These are phyloP conservation scores for Leptodontidium sp. DNA, from an alignment of 2,329 filamentous ascomycete genomes.

Conservation along the genomic window DNA sequence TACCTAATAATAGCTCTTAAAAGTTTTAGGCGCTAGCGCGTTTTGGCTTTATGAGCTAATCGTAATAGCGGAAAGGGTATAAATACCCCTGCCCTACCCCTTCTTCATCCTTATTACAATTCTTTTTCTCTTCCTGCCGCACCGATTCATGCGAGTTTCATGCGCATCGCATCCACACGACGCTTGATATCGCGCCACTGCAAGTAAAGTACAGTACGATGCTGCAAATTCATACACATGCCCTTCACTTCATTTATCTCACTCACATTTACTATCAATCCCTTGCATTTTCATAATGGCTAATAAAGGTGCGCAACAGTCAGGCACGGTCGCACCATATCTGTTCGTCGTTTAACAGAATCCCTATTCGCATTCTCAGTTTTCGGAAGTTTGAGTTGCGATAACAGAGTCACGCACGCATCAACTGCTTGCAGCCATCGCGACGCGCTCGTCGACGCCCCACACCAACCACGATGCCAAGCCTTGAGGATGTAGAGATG, in stretches of 20 bases:
- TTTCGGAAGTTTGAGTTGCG: not conserved
- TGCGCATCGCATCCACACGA: constrained; percentile 15
- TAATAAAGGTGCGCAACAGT: not conserved
- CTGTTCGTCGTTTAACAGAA: not conserved
- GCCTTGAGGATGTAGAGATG: constrained; percentile 19
- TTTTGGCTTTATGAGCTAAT: constrained; percentile 25
- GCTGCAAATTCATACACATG: not conserved
- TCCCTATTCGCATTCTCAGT: not conserved
- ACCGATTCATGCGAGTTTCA: constrained; percentile 1
- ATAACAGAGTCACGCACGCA: constrained; percentile 4
- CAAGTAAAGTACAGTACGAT: constrained; percentile 12
- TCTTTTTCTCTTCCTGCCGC: not conserved
- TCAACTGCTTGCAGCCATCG: not conserved
- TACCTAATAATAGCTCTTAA: constrained; percentile 22
- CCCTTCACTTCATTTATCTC: not conserved
- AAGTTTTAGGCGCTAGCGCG: constrained; percentile 24
- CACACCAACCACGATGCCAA: constrained; percentile 16
- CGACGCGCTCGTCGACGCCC: not conserved
- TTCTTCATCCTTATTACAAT: constrained; percentile 16
- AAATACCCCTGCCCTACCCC: constrained; percentile 10
- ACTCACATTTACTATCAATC: not conserved
- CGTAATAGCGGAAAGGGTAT: constrained; percentile 6
- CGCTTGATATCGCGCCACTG: constrained; percentile 13
- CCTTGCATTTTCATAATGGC: not conserved
- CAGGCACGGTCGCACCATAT: not conserved